Evolutionary conservation across 768 basidiomycete genomes (phyloP).

Genomic region (Cyclocybe aegerita): DNA sequence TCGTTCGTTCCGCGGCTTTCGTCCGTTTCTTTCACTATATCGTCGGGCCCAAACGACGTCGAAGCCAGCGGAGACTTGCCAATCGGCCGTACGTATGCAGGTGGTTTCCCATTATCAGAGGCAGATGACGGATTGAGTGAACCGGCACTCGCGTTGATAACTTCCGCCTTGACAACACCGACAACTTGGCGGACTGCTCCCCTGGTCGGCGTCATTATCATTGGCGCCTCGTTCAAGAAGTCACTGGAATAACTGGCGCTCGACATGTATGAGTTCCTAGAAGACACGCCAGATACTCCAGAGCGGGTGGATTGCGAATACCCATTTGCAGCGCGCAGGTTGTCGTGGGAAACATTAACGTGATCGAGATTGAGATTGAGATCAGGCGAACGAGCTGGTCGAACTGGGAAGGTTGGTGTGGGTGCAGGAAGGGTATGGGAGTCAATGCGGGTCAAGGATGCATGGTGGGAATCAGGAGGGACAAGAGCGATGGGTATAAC

Average conservation of each 20-base stretch:
- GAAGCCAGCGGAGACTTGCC: slow-evolving; percentile 68
- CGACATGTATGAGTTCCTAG: slow-evolving; percentile 71
- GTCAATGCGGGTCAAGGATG: slow-evolving; percentile 27
- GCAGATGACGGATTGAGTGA: slow-evolving; percentile 33
- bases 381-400: slow-evolving; percentile 60
- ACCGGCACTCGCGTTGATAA: slow-evolving; percentile 55
- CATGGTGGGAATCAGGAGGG: slow-evolving; percentile 48
- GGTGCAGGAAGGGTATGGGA: slow-evolving; percentile 28
- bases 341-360: slow-evolving; percentile 57
- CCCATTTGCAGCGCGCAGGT: slow-evolving; percentile 34
- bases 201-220: slow-evolving; percentile 73
- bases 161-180: slow-evolving; percentile 77
- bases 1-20: slow-evolving; percentile 47
- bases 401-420: slow-evolving; percentile 46
- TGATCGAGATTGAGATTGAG: slow-evolving; percentile 64
- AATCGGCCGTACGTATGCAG: slow-evolving; percentile 41
- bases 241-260: slow-evolving; percentile 77
- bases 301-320: slow-evolving; percentile 55
- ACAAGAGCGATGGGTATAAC: slow-evolving; percentile 87
- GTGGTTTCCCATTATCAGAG: slow-evolving; percentile 38
- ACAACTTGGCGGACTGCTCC: slow-evolving; percentile 68
- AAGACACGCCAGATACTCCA: slow-evolving; percentile 48
- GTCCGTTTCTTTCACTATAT: slow-evolving; percentile 58
- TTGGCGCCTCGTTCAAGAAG: slow-evolving; percentile 76
- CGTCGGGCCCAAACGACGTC: slow-evolving; percentile 70